A percentile compares a stretch with the other conserved stretches of the same genome.
Conservation (phyloP, 225 moss, liverwort and hornwort species). For the Polytrichum commune region DNA sequence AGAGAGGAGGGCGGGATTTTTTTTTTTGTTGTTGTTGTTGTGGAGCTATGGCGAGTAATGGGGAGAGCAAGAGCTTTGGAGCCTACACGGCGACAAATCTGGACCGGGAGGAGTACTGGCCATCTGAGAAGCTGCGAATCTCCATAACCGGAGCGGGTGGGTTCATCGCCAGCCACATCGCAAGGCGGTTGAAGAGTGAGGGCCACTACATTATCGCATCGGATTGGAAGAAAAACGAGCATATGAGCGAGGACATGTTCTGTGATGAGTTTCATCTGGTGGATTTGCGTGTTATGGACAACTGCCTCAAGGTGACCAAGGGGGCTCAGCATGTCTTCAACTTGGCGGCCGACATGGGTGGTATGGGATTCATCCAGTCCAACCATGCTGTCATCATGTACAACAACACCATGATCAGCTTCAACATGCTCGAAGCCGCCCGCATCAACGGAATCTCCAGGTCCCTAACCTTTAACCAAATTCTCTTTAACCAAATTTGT, state of each 20-base stretch:
- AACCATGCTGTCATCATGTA: conserved; percentile 89
- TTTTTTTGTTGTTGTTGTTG: background rate
- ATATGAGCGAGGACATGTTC: conserved; percentile 93
- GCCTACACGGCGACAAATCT: conserved; percentile 73
- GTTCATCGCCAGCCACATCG: conserved; percentile 85
- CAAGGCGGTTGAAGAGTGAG: conserved; percentile 68
- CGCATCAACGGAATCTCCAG: conserved; percentile 74
- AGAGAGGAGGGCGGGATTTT: background rate
- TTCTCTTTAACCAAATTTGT: too few relatives aligned
- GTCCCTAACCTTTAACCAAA: background rate
- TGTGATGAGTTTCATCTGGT: conserved; percentile 86
- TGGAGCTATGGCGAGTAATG: background rate
- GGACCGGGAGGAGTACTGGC: conserved; percentile 79
- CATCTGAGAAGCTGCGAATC: conserved; percentile 60
- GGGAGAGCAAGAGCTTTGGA: conserved; percentile 33
- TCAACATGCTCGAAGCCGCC: conserved; percentile 83
- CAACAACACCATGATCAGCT: conserved; percentile 92
- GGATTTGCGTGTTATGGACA: conserved; percentile 78
- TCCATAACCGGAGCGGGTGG: conserved; percentile 81
- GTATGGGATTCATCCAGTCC: conserved; percentile 91
- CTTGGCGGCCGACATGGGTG: conserved; percentile 88
- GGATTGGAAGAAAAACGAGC: conserved; percentile 91
- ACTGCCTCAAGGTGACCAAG: conserved; percentile 67
- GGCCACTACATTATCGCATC: conserved; percentile 84
- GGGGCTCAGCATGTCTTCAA: conserved; percentile 76